These are phyloP conservation scores for Alternaria tenuissima DNA, from an alignment of 2,329 filamentous ascomycete species.

Conservation along the genomic window DNA sequence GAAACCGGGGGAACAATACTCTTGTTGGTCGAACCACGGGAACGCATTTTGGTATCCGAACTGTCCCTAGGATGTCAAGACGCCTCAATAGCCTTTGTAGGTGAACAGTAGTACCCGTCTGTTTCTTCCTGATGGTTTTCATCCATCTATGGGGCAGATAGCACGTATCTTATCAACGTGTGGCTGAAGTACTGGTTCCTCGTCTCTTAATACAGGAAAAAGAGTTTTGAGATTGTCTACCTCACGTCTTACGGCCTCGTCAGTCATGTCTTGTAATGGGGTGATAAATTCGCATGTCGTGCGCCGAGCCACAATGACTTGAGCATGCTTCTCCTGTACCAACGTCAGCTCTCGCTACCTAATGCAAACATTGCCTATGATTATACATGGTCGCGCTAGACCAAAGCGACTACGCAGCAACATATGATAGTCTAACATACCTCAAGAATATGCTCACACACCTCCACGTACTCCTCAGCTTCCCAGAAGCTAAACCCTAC, in stretches of 20 bases:
- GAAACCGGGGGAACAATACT: not conserved
- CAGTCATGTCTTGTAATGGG: not conserved
- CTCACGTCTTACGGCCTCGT: slow-evolving; percentile 6
- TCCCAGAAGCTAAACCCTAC: slow-evolving; percentile 20
- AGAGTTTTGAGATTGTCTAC: slow-evolving; percentile 12
- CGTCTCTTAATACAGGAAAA: slow-evolving; percentile 5
- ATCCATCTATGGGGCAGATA: not conserved
- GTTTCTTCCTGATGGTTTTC: not conserved
- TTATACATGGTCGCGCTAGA: not conserved
- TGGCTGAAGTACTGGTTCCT: slow-evolving; percentile 1
- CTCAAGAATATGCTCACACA: slow-evolving; percentile 14
- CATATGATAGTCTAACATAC: not conserved
- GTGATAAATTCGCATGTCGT: slow-evolving; percentile 6
- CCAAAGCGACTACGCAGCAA: not conserved
- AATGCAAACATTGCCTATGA: not conserved
- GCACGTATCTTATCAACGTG: slow-evolving; percentile 9
- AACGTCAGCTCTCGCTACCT: not conserved
- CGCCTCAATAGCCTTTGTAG: not conserved
- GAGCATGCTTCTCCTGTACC: slow-evolving; percentile 9
- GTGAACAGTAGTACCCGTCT: not conserved
- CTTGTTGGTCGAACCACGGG: not conserved
- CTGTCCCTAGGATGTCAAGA: not conserved
- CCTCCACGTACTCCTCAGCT: slow-evolving; percentile 12
- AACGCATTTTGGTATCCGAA: not conserved
- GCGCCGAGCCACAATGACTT: slow-evolving; percentile 12